These are phyloP conservation scores for Leishmania amazonensis DNA, from an alignment of 208 protist species.

Conservation along the genomic window DNA sequence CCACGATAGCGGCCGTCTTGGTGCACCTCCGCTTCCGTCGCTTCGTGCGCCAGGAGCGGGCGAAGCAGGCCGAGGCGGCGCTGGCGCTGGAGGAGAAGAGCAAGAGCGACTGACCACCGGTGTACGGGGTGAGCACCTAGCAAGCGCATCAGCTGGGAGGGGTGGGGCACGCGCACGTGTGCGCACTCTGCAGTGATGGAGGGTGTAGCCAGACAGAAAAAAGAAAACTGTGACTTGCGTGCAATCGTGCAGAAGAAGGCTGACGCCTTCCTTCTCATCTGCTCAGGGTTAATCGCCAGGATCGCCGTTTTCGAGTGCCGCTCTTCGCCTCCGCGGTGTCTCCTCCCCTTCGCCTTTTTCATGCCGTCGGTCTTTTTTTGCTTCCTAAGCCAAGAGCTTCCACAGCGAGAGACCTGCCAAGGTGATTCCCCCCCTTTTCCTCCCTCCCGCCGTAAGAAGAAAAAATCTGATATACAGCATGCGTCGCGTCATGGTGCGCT, in stretches of 20 bases:
- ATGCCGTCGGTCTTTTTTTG: background rate
- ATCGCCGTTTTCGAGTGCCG: background rate
- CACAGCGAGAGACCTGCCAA: background rate
- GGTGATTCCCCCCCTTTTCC: background rate
- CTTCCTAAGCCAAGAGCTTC: background rate
- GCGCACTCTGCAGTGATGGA: background rate
- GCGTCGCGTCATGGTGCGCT: background rate
- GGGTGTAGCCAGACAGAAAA: background rate
- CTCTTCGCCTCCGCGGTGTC: background rate
- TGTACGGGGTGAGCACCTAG: background rate
- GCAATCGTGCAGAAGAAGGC: background rate
- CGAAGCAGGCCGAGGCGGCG: conserved; percentile 19
- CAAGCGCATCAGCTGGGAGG: background rate
- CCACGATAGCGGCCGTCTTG: conserved; percentile 30
- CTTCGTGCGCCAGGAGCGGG: conserved; percentile 44
- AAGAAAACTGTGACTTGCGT: background rate
- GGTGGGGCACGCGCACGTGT: background rate
- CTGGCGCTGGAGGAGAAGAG: background rate
- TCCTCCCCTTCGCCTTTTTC: background rate
- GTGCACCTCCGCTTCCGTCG: conserved; percentile 63
- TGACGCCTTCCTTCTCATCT: background rate
- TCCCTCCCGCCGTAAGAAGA: background rate
- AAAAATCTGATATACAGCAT: background rate
- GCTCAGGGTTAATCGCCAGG: background rate
- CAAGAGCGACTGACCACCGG: background rate